Percentiles rank a stretch among this genome's conserved stretches.
Evolutionary conservation across 208 protist species (phyloP).

Genomic region (Leishmania tarentolae): DNA sequence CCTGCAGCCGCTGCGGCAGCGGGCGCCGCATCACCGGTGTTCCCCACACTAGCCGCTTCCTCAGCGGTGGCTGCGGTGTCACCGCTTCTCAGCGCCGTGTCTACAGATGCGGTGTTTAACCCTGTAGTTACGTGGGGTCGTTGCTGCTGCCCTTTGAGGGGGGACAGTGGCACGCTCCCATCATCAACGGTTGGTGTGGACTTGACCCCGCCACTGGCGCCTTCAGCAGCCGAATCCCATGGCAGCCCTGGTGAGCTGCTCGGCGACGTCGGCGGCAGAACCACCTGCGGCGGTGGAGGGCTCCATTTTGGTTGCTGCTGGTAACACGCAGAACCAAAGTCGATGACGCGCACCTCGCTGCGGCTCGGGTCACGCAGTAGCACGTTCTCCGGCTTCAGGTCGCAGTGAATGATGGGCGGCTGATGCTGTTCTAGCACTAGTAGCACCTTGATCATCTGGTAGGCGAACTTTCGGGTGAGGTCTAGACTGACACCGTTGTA

Average conservation of each 20-base stretch:
- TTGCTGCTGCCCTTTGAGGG: slow-evolving; percentile 47
- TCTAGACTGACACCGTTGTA: slow-evolving; percentile 90
- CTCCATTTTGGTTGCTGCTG: slow-evolving; percentile 32
- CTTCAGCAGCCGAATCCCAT: slow-evolving; percentile 13
- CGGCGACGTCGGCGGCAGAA: slow-evolving; percentile 24
- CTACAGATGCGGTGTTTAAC: slow-evolving; percentile 82
- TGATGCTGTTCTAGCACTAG: slow-evolving; percentile 88
- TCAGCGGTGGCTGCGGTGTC: background rate
- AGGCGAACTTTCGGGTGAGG: slow-evolving; percentile 93
- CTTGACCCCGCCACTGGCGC: background rate
- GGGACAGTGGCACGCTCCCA: background rate
- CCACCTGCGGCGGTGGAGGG: slow-evolving; percentile 25
- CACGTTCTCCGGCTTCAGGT: slow-evolving; percentile 97
- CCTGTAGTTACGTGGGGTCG: slow-evolving; percentile 2
- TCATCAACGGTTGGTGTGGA: background rate
- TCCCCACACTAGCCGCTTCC: background rate
- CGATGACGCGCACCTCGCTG: slow-evolving; percentile 95
- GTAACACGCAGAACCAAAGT: slow-evolving; percentile 98
- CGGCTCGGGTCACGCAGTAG: slow-evolving; percentile 87
- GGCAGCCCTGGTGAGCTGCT: slow-evolving; percentile 22
- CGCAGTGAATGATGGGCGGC: slow-evolving; percentile 97
- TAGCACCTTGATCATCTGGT: slow-evolving; percentile 93
- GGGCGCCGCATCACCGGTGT: background rate
- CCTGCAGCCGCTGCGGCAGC: background rate
- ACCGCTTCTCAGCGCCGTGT: background rate